Evolutionary conservation across 176 grass and related monocot genomes (phyloP).

Genomic region (Lolium perenne): DNA sequence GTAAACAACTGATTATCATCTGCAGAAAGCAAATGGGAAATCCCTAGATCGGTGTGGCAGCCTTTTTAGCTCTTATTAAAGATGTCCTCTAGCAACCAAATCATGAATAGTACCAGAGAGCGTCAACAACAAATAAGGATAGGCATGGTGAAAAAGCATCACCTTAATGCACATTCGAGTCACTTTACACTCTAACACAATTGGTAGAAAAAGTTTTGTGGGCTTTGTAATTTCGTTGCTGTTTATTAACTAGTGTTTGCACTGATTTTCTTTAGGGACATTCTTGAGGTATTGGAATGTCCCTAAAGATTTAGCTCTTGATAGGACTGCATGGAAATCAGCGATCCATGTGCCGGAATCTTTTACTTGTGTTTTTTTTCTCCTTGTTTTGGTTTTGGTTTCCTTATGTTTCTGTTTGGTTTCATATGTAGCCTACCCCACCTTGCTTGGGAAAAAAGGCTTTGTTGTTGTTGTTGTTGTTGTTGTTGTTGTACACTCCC

Average conservation of each 20-base stretch:
- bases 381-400: no score
- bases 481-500: neutral
- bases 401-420: no score
- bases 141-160: slow-evolving; percentile 9
- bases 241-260: slow-evolving; percentile 24
- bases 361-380: no score
- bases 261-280: neutral
- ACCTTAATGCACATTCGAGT: neutral
- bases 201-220: neutral
- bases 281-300: no score
- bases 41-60: neutral
- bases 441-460: no score
- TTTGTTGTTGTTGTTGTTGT: no score
- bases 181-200: neutral
- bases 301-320: no score
- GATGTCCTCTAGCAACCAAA: neutral
- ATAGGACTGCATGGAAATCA: no score
- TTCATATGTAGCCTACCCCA: no score
- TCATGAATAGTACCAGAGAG: neutral
- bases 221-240: neutral
- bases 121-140: neutral
- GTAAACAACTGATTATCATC: neutral
- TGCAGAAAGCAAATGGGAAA: slow-evolving; percentile 7
- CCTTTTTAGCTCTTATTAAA: neutral
- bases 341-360: no score